Base-by-base conservation (phyloP, 2,329 filamentous ascomycete species). In the Xylaria sp. region DNA sequence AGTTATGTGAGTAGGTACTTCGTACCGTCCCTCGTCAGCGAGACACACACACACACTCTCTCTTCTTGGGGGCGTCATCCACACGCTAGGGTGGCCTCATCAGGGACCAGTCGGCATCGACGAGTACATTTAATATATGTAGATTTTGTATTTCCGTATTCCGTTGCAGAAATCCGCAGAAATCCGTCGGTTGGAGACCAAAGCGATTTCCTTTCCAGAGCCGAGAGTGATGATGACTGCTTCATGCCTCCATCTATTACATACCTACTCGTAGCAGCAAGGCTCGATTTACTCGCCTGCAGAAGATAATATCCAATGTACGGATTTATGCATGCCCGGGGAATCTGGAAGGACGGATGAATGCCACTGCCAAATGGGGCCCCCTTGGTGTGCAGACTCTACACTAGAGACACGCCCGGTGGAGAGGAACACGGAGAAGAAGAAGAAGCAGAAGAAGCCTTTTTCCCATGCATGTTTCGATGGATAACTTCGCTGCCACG, bases 61-160 rank as follows among this genome's bases (percentile, higher is more conserved):
- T 16, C 16, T 16, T 16, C 42, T 52, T 30, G 30, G 48, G 13
- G 48, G 46, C 13, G 9, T 46, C 23, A 30, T 30, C 5, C 23
- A 46, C 42, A 46, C 16, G 16, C 42, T n/a, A 55, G 50, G 58
- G 59, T 63, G 58, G 54, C 30, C 56, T 61, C 60, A 57, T 60
- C 57, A 62, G 23, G 23, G 50, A 53, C 60, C 60, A 61, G 58
- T 50, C 57, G 49, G 52, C 60, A 60, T 60, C 64, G 23, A 1
- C 23, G 23, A 30, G 23, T 58, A 60, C 59, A 58, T 57, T 66
- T 67, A 67, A 71, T 70, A 70, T 70, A 65, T 30, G 23, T 30
- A 4, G 23, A 30, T 30, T 30, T 5, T 42, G 37, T 42, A 42
- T 42, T 10, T 42, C 13, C 13, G 37, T 42, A 42, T 42, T 13